Percentiles rank a stretch among this genome's conserved stretches.
phyloP scores from a whole-genome alignment of 1,139 yeast species.

The Diutina scorzettiae region DNA sequence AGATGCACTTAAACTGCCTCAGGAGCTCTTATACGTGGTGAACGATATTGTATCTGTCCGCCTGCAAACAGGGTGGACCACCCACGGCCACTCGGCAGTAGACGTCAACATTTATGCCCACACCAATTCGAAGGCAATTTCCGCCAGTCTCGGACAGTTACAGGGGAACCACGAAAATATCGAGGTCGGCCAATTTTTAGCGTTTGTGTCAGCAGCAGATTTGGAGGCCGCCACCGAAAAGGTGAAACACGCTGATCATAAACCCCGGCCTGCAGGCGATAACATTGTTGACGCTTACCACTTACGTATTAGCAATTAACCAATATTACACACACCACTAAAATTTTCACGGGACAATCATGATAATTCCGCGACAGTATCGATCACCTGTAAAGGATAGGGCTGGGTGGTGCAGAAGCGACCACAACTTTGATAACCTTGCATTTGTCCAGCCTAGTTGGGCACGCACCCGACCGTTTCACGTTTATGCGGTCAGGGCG shows the following conservation, averaged over 20 bases:
- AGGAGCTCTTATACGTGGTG: conserved; percentile 27
- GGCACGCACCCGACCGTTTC: too few relatives aligned
- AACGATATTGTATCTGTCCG: conserved; percentile 54
- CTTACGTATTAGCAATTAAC: too few relatives aligned
- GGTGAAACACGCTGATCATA: conserved; percentile 33
- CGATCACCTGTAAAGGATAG: too few relatives aligned
- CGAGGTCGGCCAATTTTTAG: conserved; percentile 69
- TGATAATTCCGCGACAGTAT: too few relatives aligned
- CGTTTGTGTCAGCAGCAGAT: conserved; percentile 40
- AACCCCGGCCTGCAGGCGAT: too few relatives aligned
- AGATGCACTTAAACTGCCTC: conserved; percentile 10
- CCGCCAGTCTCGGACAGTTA: conserved; percentile 29
- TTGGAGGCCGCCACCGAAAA: conserved; percentile 38
- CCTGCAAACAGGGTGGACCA: conserved; percentile 78
- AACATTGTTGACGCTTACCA: too few relatives aligned
- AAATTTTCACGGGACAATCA: too few relatives aligned
- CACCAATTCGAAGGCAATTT: conserved; percentile 38
- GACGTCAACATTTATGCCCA: conserved; percentile 77
- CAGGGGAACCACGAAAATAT: conserved; percentile 77
- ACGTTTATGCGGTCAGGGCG: too few relatives aligned
- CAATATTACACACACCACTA: too few relatives aligned
- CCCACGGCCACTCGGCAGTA: conserved; percentile 84
- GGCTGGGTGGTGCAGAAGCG: too few relatives aligned
- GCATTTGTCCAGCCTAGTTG: too few relatives aligned
- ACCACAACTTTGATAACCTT: too few relatives aligned